Evolutionary conservation across 2,329 filamentous ascomycete species (phyloP).

Genomic region (Venturia asperata): DNA sequence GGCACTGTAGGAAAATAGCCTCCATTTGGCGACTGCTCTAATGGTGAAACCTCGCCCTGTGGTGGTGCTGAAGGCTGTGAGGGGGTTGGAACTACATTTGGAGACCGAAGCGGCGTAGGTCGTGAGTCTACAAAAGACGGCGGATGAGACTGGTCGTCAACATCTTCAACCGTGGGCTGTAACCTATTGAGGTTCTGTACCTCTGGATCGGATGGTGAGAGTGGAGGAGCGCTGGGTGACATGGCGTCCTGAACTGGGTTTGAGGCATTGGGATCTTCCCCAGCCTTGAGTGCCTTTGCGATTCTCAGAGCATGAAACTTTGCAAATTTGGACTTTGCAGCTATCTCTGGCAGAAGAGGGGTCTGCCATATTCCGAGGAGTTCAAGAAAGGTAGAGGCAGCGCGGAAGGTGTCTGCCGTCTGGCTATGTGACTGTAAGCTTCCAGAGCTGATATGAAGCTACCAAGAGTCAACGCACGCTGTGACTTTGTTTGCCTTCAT

Average conservation of each 20-base stretch:
- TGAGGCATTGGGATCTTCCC: conserved; percentile 83
- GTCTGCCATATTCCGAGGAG: conserved; percentile 70
- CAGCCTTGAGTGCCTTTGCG: conserved; percentile 80
- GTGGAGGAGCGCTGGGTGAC: conserved; percentile 37
- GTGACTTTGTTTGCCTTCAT: conserved; percentile 78
- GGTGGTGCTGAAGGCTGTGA: conserved; percentile 23
- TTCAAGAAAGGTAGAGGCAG: conserved; percentile 87
- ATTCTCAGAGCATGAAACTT: conserved; percentile 95
- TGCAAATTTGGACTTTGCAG: conserved; percentile 87
- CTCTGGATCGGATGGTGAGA: conserved; percentile 61
- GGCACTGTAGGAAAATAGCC: conserved; percentile 55
- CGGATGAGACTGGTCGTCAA: conserved; percentile 49
- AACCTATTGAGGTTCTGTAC: conserved; percentile 47
- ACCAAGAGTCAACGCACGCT: conserved; percentile 44
- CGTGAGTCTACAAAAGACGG: conserved; percentile 31
- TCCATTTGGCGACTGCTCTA: conserved; percentile 44
- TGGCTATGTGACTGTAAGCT: conserved; percentile 48
- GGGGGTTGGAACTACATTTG: conserved; percentile 38
- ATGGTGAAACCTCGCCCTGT: conserved; percentile 44
- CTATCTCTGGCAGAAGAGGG: conserved; percentile 60
- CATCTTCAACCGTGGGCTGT: conserved; percentile 54
- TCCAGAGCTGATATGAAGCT: conserved; percentile 10
- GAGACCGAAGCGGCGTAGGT: conserved; percentile 27
- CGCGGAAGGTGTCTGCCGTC: conserved; percentile 90
- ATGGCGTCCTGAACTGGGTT: conserved; percentile 63